phyloP scores from a whole-genome alignment of 75 land plant species.

The Azolla pinnata region DNA sequence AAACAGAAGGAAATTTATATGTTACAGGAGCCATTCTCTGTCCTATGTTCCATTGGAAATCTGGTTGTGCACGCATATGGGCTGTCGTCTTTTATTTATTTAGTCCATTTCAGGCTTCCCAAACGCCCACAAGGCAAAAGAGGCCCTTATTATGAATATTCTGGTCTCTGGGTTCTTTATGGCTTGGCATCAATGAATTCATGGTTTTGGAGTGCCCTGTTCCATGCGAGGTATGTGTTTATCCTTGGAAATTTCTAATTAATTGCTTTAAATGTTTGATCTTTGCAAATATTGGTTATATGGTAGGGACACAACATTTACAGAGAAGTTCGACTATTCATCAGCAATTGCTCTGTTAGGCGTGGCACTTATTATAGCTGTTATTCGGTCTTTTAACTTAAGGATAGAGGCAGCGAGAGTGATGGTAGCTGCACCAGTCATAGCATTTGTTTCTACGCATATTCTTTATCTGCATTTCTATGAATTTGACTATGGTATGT shows the following conservation, averaged over 20 bases:
- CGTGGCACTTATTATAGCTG: conserved; percentile 55
- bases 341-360: conserved; percentile 78
- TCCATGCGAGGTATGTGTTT: conserved; percentile 61
- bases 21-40: conserved; percentile 85
- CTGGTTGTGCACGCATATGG: conserved; percentile 78
- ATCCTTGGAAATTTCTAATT: too few relatives aligned
- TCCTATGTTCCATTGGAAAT: conserved; percentile 67
- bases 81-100: conserved; percentile 68
- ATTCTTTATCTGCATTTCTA: conserved; percentile 84
- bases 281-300: background rate
- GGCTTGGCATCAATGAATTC: conserved; percentile 73
- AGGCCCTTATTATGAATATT: conserved; percentile 68
- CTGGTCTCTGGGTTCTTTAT: conserved; percentile 74
- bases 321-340: conserved; percentile 80
- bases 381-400: conserved; percentile 55
- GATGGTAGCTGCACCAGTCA: conserved; percentile 81
- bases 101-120: conserved; percentile 71
- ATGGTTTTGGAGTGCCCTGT: conserved; percentile 93
- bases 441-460: conserved; percentile 85
- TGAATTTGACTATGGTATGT: conserved; percentile 74
- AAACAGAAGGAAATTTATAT: background rate
- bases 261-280: too few relatives aligned
- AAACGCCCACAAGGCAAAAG: conserved; percentile 35
- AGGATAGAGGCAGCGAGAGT: conserved; percentile 82
- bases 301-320: conserved; percentile 52